phyloP scores from a whole-genome alignment of 768 basidiomycete genomes.

The Peribolospora baueri region DNA sequence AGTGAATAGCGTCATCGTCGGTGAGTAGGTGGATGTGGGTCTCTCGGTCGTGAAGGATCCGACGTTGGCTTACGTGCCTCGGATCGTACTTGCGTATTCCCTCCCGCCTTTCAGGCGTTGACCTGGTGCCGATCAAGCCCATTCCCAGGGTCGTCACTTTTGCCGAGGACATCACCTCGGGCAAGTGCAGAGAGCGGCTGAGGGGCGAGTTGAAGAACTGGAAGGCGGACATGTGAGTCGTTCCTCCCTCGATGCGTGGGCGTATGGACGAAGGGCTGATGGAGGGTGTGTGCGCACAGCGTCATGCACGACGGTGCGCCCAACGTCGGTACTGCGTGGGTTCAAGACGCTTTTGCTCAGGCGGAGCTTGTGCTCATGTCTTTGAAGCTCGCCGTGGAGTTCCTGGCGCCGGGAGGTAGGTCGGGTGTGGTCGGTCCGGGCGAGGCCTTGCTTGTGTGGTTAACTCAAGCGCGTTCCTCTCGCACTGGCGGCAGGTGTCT shows the following conservation, averaged over 20 bases:
- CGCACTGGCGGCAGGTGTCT: constrained; percentile 24
- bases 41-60: background rate
- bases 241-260: background rate
- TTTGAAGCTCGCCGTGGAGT: constrained; percentile 84
- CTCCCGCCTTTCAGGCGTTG: constrained; percentile 38
- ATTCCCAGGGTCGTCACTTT: constrained; percentile 83
- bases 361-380: constrained; percentile 90
- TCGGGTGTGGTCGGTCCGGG: constrained; percentile 21
- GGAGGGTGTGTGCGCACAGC: constrained; percentile 1
- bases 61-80: background rate
- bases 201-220: constrained; percentile 81
- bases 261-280: background rate
- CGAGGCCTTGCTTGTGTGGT: too few species aligned
- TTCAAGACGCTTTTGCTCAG: constrained; percentile 93
- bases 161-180: constrained; percentile 78
- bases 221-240: constrained; percentile 61
- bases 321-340: constrained; percentile 97
- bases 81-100: background rate
- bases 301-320: constrained; percentile 98
- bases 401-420: constrained; percentile 46
- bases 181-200: constrained; percentile 65
- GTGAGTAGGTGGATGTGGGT: constrained; percentile 24
- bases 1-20: constrained; percentile 67
- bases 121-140: constrained; percentile 84
- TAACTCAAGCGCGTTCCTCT: too few species aligned